Percentiles rank a stretch among this genome's conserved stretches.
Evolutionary conservation across 2,329 filamentous ascomycete species (phyloP).

Genomic region (Colletotrichum godetiae): DNA sequence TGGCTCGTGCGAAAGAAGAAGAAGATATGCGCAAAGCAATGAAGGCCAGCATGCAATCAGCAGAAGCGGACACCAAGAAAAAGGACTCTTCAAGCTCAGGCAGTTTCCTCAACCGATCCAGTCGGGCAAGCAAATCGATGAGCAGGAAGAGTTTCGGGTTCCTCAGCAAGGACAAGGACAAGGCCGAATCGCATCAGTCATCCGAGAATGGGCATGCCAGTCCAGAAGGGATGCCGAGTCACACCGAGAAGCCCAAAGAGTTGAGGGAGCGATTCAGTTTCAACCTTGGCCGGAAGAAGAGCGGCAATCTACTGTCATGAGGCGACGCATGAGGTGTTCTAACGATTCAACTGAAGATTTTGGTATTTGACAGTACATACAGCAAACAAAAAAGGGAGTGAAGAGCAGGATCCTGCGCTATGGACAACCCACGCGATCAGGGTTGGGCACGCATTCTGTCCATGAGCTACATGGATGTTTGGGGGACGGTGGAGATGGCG

Average conservation of each 20-base stretch:
- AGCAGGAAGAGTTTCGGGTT: slow-evolving; percentile 80
- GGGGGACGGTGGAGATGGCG: background rate
- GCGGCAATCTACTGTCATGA: slow-evolving; percentile 54
- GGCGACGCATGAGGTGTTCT: background rate
- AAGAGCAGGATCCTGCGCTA: slow-evolving; percentile 12
- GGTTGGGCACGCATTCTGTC: background rate
- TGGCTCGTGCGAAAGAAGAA: slow-evolving; percentile 64
- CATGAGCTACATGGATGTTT: background rate
- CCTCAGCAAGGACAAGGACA: slow-evolving; percentile 64
- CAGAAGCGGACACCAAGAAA: slow-evolving; percentile 57
- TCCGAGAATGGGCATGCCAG: slow-evolving; percentile 46
- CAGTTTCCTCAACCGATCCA: slow-evolving; percentile 72
- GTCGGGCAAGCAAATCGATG: slow-evolving; percentile 81
- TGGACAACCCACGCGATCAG: background rate
- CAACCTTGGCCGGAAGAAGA: slow-evolving; percentile 78
- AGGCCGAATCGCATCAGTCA: slow-evolving; percentile 39
- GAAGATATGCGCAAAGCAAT: slow-evolving; percentile 72
- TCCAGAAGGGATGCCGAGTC: slow-evolving; percentile 40
- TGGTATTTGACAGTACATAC: slow-evolving; percentile 28
- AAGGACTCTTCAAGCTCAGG: slow-evolving; percentile 53
- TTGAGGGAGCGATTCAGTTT: slow-evolving; percentile 75
- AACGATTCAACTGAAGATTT: slow-evolving; percentile 1
- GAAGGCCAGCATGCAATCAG: slow-evolving; percentile 73
- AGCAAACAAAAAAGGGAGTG: slow-evolving; percentile 19
- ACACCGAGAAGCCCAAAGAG: slow-evolving; percentile 59